Base-by-base conservation (phyloP, 2,329 filamentous ascomycete genomes). In the Xylariales sp. region DNA sequence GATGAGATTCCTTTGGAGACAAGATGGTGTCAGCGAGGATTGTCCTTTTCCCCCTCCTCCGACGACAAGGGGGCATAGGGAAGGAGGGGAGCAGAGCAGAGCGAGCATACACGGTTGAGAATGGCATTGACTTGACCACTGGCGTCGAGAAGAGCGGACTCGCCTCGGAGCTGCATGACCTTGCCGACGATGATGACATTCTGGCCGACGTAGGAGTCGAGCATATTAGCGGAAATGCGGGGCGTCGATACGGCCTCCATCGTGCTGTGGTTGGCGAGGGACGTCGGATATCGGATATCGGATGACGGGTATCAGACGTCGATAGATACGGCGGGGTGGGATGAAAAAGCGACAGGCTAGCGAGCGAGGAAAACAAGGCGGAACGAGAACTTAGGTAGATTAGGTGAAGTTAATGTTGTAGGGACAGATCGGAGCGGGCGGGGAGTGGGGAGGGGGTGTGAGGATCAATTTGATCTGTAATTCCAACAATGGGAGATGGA, bases 181-280 rank as follows among this genome's bases (percentile, higher is more conserved):
- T 91, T 94, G 75, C 96, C 96, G 5, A 97, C 86, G 63, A 98
- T 85, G 74, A 94, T 94, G 70, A 98, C 92, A 69, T 92, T 92
- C 72, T 88, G 87, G 72, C 85, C 85, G 72, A 90, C 85, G 82
- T 94, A 97, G 76, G 86, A 85, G 78, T 93, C 89, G 65, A 98
- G 91, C 81, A 95, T 92, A 48, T 86, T 83, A 61, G 92, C 91
- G 55, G 92, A 93, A 79, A 97, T 89, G 80, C 96, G 94, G 36
- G 96, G 95, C 56, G 93, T 88, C 32, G 86, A 85, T 67, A 83
- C 90, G 75, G 90, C 83, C 77, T 94, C 86, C 92, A 95, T 95
- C 71, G 66, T 82, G 69, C 34, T 49, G 30, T 18, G 28, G 36
- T 50, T 45, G 28, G 52, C 7, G 9, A 28, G 28, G 16, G 49